These are phyloP conservation scores for Colletotrichum musicola DNA, from an alignment of 2,329 filamentous ascomycete genomes.

Conservation along the genomic window DNA sequence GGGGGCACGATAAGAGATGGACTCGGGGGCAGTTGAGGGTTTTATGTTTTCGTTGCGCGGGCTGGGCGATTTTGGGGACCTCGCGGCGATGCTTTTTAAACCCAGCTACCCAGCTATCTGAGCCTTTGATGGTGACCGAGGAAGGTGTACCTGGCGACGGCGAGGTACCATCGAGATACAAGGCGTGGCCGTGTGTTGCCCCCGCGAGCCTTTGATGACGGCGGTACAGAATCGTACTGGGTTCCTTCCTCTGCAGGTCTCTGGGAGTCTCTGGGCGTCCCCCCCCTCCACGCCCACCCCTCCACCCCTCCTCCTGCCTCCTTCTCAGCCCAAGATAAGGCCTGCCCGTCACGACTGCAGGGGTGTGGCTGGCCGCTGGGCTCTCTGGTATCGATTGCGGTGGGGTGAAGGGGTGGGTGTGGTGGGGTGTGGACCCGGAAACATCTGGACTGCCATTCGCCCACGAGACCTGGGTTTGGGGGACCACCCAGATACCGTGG, in stretches of 20 bases:
- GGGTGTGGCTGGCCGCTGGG: conserved; percentile 33
- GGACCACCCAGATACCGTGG: conserved; percentile 30
- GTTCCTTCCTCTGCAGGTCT: conserved; percentile 17
- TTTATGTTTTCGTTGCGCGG: conserved; percentile 40
- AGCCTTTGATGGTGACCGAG: neutral
- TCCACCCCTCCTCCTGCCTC: neutral
- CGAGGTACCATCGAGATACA: conserved; percentile 36
- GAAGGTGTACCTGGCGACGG: conserved; percentile 11
- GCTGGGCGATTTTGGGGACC: conserved; percentile 13
- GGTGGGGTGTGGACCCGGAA: conserved; percentile 36
- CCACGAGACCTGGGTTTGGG: conserved; percentile 31
- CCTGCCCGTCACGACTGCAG: conserved; percentile 31
- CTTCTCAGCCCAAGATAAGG: conserved; percentile 38
- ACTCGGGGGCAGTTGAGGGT: conserved; percentile 40
- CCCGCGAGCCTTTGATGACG: conserved; percentile 9
- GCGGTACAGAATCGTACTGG: conserved; percentile 34
- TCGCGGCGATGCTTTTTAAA: conserved; percentile 30
- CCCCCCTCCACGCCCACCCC: neutral
- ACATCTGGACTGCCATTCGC: conserved; percentile 28
- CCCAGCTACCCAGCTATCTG: conserved; percentile 14
- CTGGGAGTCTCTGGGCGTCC: neutral
- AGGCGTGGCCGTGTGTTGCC: conserved; percentile 9
- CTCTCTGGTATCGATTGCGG: conserved; percentile 35
- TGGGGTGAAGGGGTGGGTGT: conserved; percentile 35
- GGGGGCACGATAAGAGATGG: conserved; percentile 17